These are phyloP conservation scores for Kluyveromyces nonfermentans DNA, from an alignment of 805 yeast genomes.

Conservation along the genomic window DNA sequence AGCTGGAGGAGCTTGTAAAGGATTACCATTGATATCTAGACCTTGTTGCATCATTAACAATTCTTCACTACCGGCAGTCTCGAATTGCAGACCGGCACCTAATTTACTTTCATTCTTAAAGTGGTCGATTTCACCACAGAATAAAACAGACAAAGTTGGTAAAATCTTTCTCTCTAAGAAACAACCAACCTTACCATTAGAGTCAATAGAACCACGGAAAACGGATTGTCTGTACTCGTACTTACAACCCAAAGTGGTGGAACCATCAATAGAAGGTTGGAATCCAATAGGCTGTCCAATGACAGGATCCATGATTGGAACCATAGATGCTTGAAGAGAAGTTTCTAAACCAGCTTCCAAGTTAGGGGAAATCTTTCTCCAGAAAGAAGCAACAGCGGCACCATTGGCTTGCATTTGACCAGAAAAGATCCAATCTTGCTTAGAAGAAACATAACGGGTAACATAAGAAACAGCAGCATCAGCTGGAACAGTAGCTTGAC, in stretches of 20 bases:
- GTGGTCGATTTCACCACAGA: conserved; percentile 92
- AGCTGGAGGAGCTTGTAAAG: conserved; percentile 65
- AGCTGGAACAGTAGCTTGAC: conserved; percentile 68
- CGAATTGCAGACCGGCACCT: conserved; percentile 93
- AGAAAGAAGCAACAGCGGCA: conserved; percentile 77
- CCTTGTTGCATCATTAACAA: conserved; percentile 87
- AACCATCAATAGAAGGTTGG: conserved; percentile 81
- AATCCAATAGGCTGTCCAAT: conserved; percentile 73
- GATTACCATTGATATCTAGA: conserved; percentile 78
- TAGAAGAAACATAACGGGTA: conserved; percentile 68
- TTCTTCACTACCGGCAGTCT: conserved; percentile 91
- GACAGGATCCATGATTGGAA: conserved; percentile 64
- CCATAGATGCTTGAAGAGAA: conserved; percentile 64
- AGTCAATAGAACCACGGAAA: conserved; percentile 90
- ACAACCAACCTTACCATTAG: conserved; percentile 82
- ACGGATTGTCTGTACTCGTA: conserved; percentile 95
- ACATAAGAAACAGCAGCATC: conserved; percentile 86
- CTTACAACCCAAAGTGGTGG: conserved; percentile 91
- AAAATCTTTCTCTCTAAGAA: conserved; percentile 88
- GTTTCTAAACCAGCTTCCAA: conserved; percentile 94
- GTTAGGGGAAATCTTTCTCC: conserved; percentile 86
- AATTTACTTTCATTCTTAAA: conserved; percentile 64
- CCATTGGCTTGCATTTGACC: conserved; percentile 94
- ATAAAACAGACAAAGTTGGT: conserved; percentile 81
- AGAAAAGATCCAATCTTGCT: conserved; percentile 82